These are phyloP conservation scores for Kokia cookei DNA, from an alignment of 441 rosid species.

Conservation along the genomic window DNA sequence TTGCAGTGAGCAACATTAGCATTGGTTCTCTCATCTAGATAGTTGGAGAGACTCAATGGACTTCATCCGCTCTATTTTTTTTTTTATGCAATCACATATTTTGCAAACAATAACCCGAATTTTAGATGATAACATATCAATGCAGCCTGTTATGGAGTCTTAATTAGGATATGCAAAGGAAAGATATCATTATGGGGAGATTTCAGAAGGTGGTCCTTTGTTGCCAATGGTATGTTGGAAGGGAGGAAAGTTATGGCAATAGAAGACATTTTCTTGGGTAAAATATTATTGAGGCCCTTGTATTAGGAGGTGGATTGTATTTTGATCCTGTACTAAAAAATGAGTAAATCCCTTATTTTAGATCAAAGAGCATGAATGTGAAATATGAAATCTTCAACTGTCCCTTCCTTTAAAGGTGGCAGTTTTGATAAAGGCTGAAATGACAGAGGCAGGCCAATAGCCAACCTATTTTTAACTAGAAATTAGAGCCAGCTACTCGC, in stretches of 20 bases:
- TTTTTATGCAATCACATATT: not conserved
- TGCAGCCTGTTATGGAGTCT: not conserved
- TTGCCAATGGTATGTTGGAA: conserved; percentile 9
- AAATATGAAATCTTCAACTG: not conserved
- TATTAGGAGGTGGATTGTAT: too few species aligned
- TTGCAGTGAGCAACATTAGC: not conserved
- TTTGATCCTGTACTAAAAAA: too few species aligned
- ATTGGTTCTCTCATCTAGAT: too few species aligned
- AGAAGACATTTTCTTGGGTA: conserved; percentile 17
- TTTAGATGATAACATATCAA: not conserved
- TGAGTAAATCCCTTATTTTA: too few species aligned
- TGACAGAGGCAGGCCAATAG: not conserved
- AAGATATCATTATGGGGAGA: not conserved
- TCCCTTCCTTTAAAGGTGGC: not conserved
- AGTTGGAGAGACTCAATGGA: not conserved
- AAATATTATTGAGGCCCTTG: too few species aligned
- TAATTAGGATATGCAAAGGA: not conserved
- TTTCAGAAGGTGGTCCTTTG: conserved; percentile 19
- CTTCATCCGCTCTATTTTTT: not conserved
- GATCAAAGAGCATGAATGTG: not conserved
- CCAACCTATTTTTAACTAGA: conserved; percentile 1
- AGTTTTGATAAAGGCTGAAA: not conserved
- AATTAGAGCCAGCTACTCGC: not conserved
- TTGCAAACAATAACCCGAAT: not conserved
- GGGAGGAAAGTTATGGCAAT: conserved; percentile 5